Evolutionary conservation across 257 asterid genomes (phyloP).

Genomic region (Ballota nigra): DNA sequence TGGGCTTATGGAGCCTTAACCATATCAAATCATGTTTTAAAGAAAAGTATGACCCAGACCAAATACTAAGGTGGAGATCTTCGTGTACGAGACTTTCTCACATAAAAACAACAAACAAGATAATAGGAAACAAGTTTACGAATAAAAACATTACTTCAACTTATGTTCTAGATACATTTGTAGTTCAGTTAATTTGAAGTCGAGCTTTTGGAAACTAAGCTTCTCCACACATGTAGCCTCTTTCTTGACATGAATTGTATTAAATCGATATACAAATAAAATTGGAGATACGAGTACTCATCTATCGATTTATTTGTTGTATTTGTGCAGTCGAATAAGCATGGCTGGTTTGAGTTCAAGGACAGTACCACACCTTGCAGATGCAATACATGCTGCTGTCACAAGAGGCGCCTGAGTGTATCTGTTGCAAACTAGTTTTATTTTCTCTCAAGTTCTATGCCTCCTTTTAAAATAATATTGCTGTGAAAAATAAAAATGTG

Average conservation of each 20-base stretch:
- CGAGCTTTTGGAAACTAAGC: background rate
- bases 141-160: background rate
- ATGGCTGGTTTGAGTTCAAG: slow-evolving; percentile 95
- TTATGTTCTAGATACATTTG: background rate
- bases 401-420: slow-evolving; percentile 39
- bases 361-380: slow-evolving; percentile 92
- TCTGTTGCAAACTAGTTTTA: background rate
- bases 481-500: slow-evolving; percentile 16
- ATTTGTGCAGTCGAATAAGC: slow-evolving; percentile 78
- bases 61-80: no score
- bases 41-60: no score
- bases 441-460: background rate
- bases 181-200: background rate
- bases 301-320: background rate
- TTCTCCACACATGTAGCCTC: background rate
- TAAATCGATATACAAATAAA: background rate
- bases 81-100: no score
- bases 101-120: no score
- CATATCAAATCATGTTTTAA: no score
- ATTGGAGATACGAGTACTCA: background rate
- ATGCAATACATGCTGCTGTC: slow-evolving; percentile 94
- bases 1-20: no score
- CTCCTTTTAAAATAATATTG: background rate
- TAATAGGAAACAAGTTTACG: background rate
- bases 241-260: background rate